Evolutionary conservation across 2,329 filamentous ascomycete genomes (phyloP).

Genomic region (Magnaporthiopsis rhizophila): DNA sequence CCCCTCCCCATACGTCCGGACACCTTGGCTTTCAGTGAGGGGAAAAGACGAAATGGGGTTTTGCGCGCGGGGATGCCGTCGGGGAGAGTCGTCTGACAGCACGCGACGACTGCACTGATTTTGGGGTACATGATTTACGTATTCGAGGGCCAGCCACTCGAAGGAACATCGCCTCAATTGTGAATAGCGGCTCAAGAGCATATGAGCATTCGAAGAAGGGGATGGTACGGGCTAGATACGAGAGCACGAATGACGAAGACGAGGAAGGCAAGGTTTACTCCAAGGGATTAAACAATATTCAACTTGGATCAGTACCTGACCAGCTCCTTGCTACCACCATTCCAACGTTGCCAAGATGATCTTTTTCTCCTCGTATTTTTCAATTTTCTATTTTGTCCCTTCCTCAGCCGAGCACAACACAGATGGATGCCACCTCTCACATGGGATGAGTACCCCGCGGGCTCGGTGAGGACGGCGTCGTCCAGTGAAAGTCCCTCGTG

Average conservation of each 20-base stretch:
- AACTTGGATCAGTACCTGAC: background rate
- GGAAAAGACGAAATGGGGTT: background rate
- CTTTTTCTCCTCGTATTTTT: background rate
- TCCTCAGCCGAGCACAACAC: background rate
- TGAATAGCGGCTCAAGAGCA: background rate
- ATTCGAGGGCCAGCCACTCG: background rate
- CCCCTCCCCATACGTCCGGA: background rate
- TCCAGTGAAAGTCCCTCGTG: too few species aligned
- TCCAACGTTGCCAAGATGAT: background rate
- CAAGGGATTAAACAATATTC: background rate
- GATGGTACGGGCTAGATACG: background rate
- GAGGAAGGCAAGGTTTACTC: background rate
- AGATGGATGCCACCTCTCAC: too few species aligned
- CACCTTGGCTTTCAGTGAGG: background rate
- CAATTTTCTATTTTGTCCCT: background rate
- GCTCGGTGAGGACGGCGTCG: background rate
- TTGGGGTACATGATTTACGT: background rate
- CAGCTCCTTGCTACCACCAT: background rate
- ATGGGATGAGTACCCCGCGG: background rate
- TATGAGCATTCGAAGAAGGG: background rate
- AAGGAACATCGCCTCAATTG: background rate
- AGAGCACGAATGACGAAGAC: background rate
- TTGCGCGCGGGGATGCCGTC: background rate
- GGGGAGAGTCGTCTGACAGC: background rate
- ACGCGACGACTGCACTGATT: background rate